Evolutionary conservation across 345 rosid genomes (phyloP), one percentile per base, ranked within the genome.

Genomic region (Boechera stricta): DNA sequence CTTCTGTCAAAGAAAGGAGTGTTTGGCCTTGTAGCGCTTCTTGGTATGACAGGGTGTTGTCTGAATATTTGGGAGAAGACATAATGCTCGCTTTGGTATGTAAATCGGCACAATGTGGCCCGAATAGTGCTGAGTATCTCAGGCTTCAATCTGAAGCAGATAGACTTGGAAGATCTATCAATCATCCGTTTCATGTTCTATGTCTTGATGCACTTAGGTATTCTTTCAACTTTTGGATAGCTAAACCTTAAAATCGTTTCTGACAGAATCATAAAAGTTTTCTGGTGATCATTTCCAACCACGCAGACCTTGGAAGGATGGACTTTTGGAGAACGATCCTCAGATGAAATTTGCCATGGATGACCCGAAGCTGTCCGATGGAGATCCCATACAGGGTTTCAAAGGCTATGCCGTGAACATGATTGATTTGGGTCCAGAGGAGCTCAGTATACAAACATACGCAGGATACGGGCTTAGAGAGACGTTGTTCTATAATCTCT

Each of bases 321-420:
- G 59, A 42, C 6, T 84, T 73, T 73, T 82, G 29, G 44, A 41
- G 39, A 29, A 42, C 55, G 85, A 77, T 33, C 83, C 80, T 42
- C 90, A 85, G 18, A 84, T 60, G 80, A 85, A 71, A 75, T 76
- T 92, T 59, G 66, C 45, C 39, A 62, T 92, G 73, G 85, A 84
- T 16, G 38, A 42, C 5, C 97, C 95, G 11, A 41, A 4, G 3
- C 52, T 81, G 16, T 81, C 82, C 4, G 21, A 55, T 39, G 91
- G 96, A 64, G 48, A 67, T 15, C 48, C 32, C 5, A 79, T 88
- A 29, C 74, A 70, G 0, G 96, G 93, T 39, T 92, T 90, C 73
- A 1, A 77, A 49, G 96, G 90, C 18, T 86, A 87, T 70, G 97
- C 90, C 0, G 96, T 87, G 24, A 92, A 90, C 66, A 81, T 90